Conservation (phyloP, 1,284 basidiomycete species). For the Microbotryum intermedium region DNA sequence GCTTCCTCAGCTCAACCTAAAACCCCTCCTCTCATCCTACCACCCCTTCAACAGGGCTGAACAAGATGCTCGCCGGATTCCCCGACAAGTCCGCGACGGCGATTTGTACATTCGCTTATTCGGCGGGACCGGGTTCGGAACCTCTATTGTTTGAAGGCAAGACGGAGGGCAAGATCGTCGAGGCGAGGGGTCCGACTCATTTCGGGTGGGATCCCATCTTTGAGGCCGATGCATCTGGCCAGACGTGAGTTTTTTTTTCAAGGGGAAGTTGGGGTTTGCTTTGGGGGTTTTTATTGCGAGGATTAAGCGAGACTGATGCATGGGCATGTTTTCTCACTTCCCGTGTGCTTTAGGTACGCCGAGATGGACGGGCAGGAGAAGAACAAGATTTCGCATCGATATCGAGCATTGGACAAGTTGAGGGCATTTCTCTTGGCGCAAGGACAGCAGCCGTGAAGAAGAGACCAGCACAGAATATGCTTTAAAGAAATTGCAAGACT, state of each 20-base stretch:
- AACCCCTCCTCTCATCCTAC: background rate
- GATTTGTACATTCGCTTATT: conserved; percentile 90
- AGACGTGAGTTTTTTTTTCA: conserved; percentile 53
- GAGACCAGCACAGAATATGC: background rate
- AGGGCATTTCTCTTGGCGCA: conserved; percentile 51
- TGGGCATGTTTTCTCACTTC: conserved; percentile 7
- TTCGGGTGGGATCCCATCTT: conserved; percentile 79
- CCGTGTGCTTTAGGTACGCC: conserved; percentile 68
- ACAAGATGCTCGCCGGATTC: conserved; percentile 78
- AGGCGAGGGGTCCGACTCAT: conserved; percentile 58
- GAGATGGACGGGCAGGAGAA: conserved; percentile 82
- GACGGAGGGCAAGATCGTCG: conserved; percentile 81
- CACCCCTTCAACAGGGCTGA: conserved; percentile 55
- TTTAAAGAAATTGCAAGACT: too few species aligned
- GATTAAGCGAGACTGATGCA: background rate
- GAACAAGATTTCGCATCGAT: conserved; percentile 82
- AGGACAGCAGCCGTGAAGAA: background rate
- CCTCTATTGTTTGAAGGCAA: conserved; percentile 84
- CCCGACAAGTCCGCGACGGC: conserved; percentile 71
- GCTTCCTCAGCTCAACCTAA: background rate
- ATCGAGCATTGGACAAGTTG: conserved; percentile 75
- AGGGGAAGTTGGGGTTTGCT: too few species aligned
- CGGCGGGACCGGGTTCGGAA: conserved; percentile 65
- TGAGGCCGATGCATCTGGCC: conserved; percentile 57
- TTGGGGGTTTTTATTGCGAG: background rate